phyloP scores from a whole-genome alignment of 495 filamentous ascomycete species.

The Saxophila tyrrhenica region DNA sequence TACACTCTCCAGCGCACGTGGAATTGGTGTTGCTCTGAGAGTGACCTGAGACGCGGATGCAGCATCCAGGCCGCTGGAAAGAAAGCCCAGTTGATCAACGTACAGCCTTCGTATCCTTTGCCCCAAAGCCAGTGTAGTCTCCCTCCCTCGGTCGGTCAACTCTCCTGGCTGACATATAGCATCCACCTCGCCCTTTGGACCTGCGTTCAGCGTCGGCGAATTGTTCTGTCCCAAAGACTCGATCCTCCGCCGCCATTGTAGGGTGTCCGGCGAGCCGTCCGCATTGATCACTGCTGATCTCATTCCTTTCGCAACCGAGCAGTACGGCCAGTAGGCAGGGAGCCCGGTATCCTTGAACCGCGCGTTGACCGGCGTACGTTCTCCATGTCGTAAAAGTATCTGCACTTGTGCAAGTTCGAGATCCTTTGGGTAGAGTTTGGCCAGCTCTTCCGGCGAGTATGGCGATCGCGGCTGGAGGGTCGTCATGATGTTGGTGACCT shows the following conservation, averaged over 20 bases:
- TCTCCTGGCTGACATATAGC: slow-evolving; percentile 73
- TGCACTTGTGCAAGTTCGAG: slow-evolving; percentile 84
- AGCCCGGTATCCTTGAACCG: slow-evolving; percentile 63
- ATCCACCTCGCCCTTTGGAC: slow-evolving; percentile 59
- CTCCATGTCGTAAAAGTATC: slow-evolving; percentile 77
- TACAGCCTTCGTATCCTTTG: slow-evolving; percentile 71
- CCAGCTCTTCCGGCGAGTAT: slow-evolving; percentile 73
- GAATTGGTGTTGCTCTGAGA: slow-evolving; percentile 73
- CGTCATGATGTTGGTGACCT: slow-evolving; percentile 47
- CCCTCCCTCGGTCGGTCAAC: slow-evolving; percentile 75
- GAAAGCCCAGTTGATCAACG: slow-evolving; percentile 75
- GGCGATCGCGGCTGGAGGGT: slow-evolving; percentile 60
- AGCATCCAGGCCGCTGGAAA: slow-evolving; percentile 57
- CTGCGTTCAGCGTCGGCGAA: slow-evolving; percentile 53
- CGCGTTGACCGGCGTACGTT: slow-evolving; percentile 73
- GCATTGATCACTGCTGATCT: slow-evolving; percentile 55
- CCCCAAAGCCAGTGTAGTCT: slow-evolving; percentile 74
- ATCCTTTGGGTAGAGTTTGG: slow-evolving; percentile 62
- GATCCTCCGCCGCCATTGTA: slow-evolving; percentile 68
- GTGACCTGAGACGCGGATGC: slow-evolving; percentile 52
- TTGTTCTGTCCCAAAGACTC: slow-evolving; percentile 71
- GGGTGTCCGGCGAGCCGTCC: slow-evolving; percentile 48
- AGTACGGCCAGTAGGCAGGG: slow-evolving; percentile 80
- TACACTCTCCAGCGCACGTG: slow-evolving; percentile 73
- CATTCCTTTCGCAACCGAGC: slow-evolving; percentile 60